Base-by-base conservation (phyloP, 2,329 filamentous ascomycete species). In the Ilyonectria robusta region DNA sequence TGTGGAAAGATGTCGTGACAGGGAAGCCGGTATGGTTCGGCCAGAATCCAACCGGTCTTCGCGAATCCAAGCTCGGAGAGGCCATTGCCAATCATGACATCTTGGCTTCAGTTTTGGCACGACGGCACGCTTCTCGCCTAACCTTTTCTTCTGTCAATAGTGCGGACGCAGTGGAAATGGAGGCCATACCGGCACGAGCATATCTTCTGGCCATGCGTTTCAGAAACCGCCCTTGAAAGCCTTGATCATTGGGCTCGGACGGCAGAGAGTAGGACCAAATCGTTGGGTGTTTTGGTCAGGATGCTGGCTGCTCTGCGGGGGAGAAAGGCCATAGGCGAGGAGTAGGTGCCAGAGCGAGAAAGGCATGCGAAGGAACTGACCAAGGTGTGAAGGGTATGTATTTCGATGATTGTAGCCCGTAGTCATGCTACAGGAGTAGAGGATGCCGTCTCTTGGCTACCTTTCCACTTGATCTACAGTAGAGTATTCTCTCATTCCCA, bases 31-130 rank as follows among this genome's bases (percentile, higher is more conserved):
- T 91, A 82, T 97, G 93, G 79, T 94, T 91, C 73, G 95, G 88
- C 37, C 94, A 94, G 93, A 96, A 96, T 97, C 70, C 94, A 92
- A 1, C 93, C 94, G 0, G 94, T 94, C 84, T 97, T 97, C 73
- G 89, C 91, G 63, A 94, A 94, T 69, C 95, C 94, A 10, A 97
- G 91, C 80, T 97, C 94, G 23, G 93, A 93, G 57, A 98, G 90
- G 2, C 97, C 94, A 54, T 93, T 94, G 72, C 95, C 95, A 61
- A 97, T 91, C 70, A 91, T 86, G 8, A 71, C 90, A 48, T 87
- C 82, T 76, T 91, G 35, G 89, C 88, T 66, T 88, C 86, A 10
- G 77, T 72, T 0, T 71, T 77, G 13, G 75, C 76, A 17, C 63
- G 78, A 13, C 88, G 81, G 19, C 29, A 26, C 10, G 60, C 51